Conservation (phyloP, 306 rosid genomes). For the peach (Prunus persica) region Prunus_persica_NCBIv2 NC_034014.1:2196501-2197000, state of each 20-base stretch:
- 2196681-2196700: conserved; percentile 95
- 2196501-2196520: conserved; percentile 35
- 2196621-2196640: conserved; percentile 50
- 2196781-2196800: conserved; percentile 52
- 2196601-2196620: conserved; percentile 40
- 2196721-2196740: conserved; percentile 84
- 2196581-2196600: conserved; percentile 31
- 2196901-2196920: conserved; percentile 59
- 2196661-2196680: conserved; percentile 85
- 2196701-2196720: conserved; percentile 81
- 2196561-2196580: conserved; percentile 34
- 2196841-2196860: conserved; percentile 90
- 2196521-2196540: conserved; percentile 34
- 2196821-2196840: conserved; percentile 95
- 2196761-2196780: conserved; percentile 61
- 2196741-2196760: conserved; percentile 83
- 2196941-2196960: conserved; percentile 62
- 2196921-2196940: conserved; percentile 50
- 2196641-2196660: conserved; percentile 89
- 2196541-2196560: conserved; percentile 42
- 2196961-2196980: conserved; percentile 66
- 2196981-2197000: conserved; percentile 55
- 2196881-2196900: conserved; percentile 67
- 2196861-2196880: conserved; percentile 82
- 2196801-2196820: conserved; percentile 59